Evolutionary conservation across 768 basidiomycete species (phyloP).

Genomic region (Amyloporia xantha): DNA sequence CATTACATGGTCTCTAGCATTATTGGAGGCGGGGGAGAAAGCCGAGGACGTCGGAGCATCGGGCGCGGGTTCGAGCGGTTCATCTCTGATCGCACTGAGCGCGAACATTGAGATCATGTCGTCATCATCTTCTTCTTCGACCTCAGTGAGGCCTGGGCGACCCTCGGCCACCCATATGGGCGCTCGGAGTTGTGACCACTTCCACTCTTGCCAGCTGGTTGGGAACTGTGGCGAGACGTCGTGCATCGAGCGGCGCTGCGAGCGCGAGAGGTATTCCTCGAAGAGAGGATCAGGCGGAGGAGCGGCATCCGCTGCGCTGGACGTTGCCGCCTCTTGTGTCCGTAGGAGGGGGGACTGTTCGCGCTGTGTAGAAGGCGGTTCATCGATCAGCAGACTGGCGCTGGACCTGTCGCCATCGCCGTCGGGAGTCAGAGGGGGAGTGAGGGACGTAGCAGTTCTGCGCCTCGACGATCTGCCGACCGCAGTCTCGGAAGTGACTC

Average conservation of each 20-base stretch:
- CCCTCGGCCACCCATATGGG: slow-evolving; percentile 22
- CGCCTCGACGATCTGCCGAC: not conserved
- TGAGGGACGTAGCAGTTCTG: not conserved
- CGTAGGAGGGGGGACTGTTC: not conserved
- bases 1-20: not conserved
- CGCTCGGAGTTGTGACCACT: slow-evolving; percentile 35
- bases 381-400: not conserved
- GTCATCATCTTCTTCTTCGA: not conserved
- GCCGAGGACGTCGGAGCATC: too few species aligned
- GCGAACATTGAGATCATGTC: not conserved
- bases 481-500: not conserved
- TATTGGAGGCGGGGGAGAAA: too few species aligned
- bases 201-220: slow-evolving; percentile 34
- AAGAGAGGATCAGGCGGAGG: slow-evolving; percentile 15
- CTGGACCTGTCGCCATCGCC: not conserved
- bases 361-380: not conserved
- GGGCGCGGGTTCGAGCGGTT: not conserved
- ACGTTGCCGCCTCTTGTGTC: not conserved
- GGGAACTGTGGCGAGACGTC: slow-evolving; percentile 11
- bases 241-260: slow-evolving; percentile 17
- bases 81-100: not conserved
- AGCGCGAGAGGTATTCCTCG: slow-evolving; percentile 21
- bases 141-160: not conserved
- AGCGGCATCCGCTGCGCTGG: not conserved
- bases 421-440: slow-evolving; percentile 7